phyloP scores from a whole-genome alignment of 1,284 basidiomycete species.

The Porogramme epimiltina region DNA sequence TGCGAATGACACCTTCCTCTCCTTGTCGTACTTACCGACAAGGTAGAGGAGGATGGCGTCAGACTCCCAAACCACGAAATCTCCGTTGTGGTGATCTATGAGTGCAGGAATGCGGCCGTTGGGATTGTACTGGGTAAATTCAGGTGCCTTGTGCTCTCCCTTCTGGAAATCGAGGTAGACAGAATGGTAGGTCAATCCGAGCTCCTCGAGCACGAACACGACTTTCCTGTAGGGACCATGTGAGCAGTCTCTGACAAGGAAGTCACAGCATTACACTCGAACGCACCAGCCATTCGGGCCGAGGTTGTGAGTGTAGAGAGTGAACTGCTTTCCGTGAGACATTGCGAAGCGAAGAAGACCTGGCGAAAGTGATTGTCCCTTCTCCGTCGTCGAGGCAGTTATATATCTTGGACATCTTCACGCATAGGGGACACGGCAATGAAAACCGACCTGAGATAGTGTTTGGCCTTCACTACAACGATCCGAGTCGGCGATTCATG shows the following conservation, averaged over 20 bases:
- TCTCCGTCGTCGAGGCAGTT: no score
- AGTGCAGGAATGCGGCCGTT: conserved; percentile 58
- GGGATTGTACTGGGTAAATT: conserved; percentile 54
- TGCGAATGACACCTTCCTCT: conserved; percentile 20
- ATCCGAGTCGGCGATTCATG: no score
- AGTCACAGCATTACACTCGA: no score
- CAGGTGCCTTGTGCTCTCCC: conserved; percentile 50
- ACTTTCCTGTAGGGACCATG: conserved; percentile 28
- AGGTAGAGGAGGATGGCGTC: conserved; percentile 34
- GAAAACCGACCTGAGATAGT: no score
- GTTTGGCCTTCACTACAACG: no score
- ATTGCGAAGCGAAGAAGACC: no score
- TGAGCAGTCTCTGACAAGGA: no score
- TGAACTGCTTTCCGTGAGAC: conserved; percentile 9
- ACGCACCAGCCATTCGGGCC: conserved; percentile 4
- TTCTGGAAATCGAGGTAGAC: conserved; percentile 34
- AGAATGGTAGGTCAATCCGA: conserved; percentile 29
- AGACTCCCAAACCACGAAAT: conserved; percentile 50
- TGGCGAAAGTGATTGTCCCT: no score
- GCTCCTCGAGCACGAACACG: conserved; percentile 21
- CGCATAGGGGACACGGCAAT: no score
- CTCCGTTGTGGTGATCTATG: conserved; percentile 37
- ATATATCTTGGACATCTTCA: no score
- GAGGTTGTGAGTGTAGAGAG: conserved; percentile 1
- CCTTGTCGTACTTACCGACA: conserved; percentile 20